Conservation (phyloP, 1,139 yeast genomes). For the Lodderomyces parapsilosis region DNA sequence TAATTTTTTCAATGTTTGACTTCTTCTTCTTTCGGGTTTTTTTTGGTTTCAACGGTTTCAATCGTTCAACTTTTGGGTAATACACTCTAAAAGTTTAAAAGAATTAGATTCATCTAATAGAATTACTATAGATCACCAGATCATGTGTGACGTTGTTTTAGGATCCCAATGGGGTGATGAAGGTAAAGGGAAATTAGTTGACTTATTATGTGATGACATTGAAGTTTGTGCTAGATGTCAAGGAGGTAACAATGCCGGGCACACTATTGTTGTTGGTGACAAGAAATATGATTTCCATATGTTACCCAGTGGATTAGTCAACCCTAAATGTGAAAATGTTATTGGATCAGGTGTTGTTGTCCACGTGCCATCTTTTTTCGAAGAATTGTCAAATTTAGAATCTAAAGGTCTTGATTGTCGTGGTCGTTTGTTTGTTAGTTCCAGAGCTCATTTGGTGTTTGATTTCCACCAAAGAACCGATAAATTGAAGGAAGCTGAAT, state of each 20-base stretch:
- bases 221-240: slow-evolving; percentile 98
- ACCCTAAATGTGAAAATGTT: slow-evolving; percentile 84
- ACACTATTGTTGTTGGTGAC: slow-evolving; percentile 89
- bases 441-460: slow-evolving; percentile 94
- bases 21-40: slow-evolving; percentile 5
- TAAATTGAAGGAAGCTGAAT: slow-evolving; percentile 90
- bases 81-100: not conserved
- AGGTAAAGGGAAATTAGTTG: slow-evolving; percentile 98
- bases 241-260: slow-evolving; percentile 99
- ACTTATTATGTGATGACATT: slow-evolving; percentile 85
- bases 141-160: slow-evolving; percentile 86
- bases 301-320: slow-evolving; percentile 96
- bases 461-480: slow-evolving; percentile 98
- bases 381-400: slow-evolving; percentile 79
- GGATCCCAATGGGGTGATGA: slow-evolving; percentile 99
- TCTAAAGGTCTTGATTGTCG: slow-evolving; percentile 77
- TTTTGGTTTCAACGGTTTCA: slow-evolving; percentile 13
- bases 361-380: slow-evolving; percentile 90
- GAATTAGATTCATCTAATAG: not conserved
- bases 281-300: slow-evolving; percentile 95
- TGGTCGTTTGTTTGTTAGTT: slow-evolving; percentile 80
- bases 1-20: too few species aligned
- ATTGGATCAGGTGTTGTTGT: slow-evolving; percentile 97
- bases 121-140: not conserved
- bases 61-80: slow-evolving; percentile 13